Base-by-base conservation (phyloP, 192 early-diverging fungal species). In the Endogone sp. region DNA sequence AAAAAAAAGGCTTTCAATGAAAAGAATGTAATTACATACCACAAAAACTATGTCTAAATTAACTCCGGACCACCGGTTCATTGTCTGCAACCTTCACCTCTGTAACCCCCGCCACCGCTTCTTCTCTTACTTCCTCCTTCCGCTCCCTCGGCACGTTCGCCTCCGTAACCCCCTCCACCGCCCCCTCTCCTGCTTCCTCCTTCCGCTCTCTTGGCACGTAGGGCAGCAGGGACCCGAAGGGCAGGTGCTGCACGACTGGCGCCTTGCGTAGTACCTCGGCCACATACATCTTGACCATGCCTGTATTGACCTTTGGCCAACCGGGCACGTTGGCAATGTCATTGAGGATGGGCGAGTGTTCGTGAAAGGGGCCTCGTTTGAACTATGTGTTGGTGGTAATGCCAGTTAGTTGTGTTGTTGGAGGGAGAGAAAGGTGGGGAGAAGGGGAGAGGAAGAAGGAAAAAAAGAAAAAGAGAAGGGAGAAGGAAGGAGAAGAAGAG, bases 161-260 rank as follows among this genome's bases (percentile, higher is more conserved):
- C n/a, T n/a, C n/a, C n/a, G n/a, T n/a, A n/a, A n/a, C 37, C 37
- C 4, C 37, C 37, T 44, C 37, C 4, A 4, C 37, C 37, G 37
- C 37, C 37, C 13, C 4, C 37, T 8, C 37, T 4, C 37, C 37
- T 13, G 4, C 37, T 4, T 44, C 37, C 37, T 44, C 37, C 4
- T 13, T 13, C 4, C 37, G 37, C 37, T 4, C 13, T 13, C 37
- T 44, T 8, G 37, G 37, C 37, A 44, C 37, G 37, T 44, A 97
- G 31, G 86, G 81, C 27, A 97, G 64, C 23, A 96, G 71, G 20
- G 82, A 76, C 20, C 96, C 97, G 86, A 99, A 99, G 63, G 91
- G 79, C 75, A 96, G 92, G 69, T 99, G 97, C 80, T 99, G 97
- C 79, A 98, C 94, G 23, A 99, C 94, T 2, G 97, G 97, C 37